phyloP scores from a whole-genome alignment of 768 basidiomycete species.

The Suillus occidentalis region DNA sequence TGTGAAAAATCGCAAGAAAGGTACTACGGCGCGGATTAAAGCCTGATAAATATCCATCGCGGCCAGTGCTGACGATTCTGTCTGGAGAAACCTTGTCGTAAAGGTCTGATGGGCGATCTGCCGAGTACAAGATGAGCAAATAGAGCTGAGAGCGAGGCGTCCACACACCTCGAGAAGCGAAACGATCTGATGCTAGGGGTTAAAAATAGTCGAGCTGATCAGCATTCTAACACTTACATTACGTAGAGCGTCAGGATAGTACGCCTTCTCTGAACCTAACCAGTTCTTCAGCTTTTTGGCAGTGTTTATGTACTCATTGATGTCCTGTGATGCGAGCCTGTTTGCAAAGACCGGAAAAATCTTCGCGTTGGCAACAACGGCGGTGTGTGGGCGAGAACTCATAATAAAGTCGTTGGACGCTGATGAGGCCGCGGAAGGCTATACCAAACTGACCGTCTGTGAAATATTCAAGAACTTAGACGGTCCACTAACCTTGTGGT shows the following conservation, averaged over 20 bases:
- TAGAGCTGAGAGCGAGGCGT: constrained; percentile 26
- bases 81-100: constrained; percentile 11
- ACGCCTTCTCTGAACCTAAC: constrained; percentile 49
- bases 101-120: constrained; percentile 26
- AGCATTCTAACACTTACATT: constrained; percentile 37
- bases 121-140: constrained; percentile 15
- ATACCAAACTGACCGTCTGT: too few species aligned
- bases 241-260: constrained; percentile 49
- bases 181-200: constrained; percentile 42
- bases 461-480: not conserved
- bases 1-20: constrained; percentile 20
- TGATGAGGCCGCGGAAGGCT: not conserved
- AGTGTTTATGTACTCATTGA: constrained; percentile 19
- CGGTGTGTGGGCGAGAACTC: constrained; percentile 18
- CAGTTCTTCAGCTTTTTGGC: constrained; percentile 43
- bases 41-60: constrained; percentile 2
- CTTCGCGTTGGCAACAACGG: constrained; percentile 33
- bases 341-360: constrained; percentile 36
- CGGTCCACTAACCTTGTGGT: not conserved
- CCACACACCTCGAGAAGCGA: constrained; percentile 46
- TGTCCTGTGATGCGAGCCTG: constrained; percentile 33
- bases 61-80: constrained; percentile 6
- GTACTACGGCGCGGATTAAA: constrained; percentile 21
- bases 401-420: not conserved
- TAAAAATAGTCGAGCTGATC: constrained; percentile 3